These are phyloP conservation scores for Penicillium digitatum DNA, from an alignment of 2,329 filamentous ascomycete genomes.

Conservation along the genomic window DNA sequence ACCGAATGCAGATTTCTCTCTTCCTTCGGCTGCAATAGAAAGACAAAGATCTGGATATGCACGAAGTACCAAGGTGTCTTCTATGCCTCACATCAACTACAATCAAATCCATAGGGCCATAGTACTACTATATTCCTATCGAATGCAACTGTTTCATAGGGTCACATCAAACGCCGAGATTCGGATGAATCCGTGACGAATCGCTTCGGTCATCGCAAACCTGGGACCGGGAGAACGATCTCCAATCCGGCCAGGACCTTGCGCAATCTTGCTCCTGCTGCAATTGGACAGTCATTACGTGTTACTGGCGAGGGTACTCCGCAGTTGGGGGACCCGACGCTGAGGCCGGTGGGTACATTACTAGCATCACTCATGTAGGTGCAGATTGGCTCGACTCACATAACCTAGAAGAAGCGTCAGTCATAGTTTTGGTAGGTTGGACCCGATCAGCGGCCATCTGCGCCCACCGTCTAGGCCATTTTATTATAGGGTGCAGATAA, in stretches of 20 bases:
- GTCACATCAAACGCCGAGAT: slow-evolving; percentile 16
- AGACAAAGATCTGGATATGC: not conserved
- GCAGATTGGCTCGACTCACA: not conserved
- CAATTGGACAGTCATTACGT: slow-evolving; percentile 5
- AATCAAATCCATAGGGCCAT: not conserved
- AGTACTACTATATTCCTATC: not conserved
- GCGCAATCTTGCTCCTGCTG: not conserved
- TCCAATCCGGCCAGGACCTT: slow-evolving; percentile 15
- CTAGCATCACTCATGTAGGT: not conserved
- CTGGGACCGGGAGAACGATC: slow-evolving; percentile 11
- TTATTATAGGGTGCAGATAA: slow-evolving; percentile 1
- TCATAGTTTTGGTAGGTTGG: not conserved
- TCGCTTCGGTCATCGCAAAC: slow-evolving; percentile 13
- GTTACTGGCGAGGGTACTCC: not conserved
- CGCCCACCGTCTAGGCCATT: not conserved
- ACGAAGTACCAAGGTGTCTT: not conserved
- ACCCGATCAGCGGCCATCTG: not conserved
- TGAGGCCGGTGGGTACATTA: slow-evolving; percentile 5
- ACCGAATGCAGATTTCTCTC: not conserved
- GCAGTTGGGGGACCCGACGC: not conserved
- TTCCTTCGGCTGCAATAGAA: not conserved
- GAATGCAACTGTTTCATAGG: not conserved
- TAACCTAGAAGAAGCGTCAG: not conserved
- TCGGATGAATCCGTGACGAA: slow-evolving; percentile 18
- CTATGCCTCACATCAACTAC: not conserved